Percentiles rank a stretch among this genome's conserved stretches.
Evolutionary conservation across 1,139 yeast genomes (phyloP).

Genomic region (Suhomyces kunorum): DNA sequence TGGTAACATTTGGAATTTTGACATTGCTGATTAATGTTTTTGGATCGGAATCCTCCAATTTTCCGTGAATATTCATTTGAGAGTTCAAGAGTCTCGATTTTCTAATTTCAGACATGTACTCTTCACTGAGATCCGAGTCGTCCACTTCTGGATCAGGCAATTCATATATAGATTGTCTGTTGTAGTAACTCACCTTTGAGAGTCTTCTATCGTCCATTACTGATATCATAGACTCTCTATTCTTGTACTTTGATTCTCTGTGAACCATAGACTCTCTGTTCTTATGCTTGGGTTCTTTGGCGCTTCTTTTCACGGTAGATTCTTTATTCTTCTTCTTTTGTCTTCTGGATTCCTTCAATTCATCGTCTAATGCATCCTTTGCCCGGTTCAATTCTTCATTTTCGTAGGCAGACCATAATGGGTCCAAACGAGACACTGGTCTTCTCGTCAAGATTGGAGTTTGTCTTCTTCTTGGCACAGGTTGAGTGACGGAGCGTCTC

Average conservation of each 20-base stretch:
- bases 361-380: conserved; percentile 45
- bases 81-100: conserved; percentile 48
- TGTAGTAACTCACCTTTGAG: conserved; percentile 27
- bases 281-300: conserved; percentile 5
- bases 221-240: conserved; percentile 18
- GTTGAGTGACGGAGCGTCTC: conserved; percentile 52
- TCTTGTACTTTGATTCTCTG: conserved; percentile 14
- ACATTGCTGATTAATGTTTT: conserved; percentile 57
- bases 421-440: conserved; percentile 74
- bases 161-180: conserved; percentile 26
- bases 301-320: conserved; percentile 26
- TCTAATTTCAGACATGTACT: conserved; percentile 46
- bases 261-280: conserved; percentile 44
- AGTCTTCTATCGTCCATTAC: conserved; percentile 30
- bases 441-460: conserved; percentile 51
- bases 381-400: conserved; percentile 51
- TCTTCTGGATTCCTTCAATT: conserved; percentile 27
- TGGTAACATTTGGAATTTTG: conserved; percentile 66
- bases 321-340: conserved; percentile 16
- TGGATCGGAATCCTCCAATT: conserved; percentile 25
- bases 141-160: conserved; percentile 44
- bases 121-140: conserved; percentile 44
- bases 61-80: conserved; percentile 39
- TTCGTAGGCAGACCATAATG: conserved; percentile 52
- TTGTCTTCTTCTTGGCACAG: conserved; percentile 38